Evolutionary conservation across 2,329 filamentous ascomycete species (phyloP).

Genomic region (Helminthosporium solani): DNA sequence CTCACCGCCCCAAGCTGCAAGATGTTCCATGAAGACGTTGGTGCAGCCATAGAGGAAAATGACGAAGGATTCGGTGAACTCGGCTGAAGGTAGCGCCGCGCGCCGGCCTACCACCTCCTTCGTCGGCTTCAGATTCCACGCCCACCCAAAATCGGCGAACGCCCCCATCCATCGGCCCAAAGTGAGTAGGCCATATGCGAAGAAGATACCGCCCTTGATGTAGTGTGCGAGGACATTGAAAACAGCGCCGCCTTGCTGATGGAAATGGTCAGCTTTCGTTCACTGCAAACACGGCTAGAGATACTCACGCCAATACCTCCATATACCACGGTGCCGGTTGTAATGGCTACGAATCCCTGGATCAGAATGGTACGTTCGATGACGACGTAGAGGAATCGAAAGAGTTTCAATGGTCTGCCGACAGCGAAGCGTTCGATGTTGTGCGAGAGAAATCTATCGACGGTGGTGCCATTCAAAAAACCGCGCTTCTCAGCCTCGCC

Average conservation of each 20-base stretch:
- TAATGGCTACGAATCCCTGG: constrained; percentile 71
- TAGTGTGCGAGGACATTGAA: constrained; percentile 90
- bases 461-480: constrained; percentile 49
- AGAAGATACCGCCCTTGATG: constrained; percentile 92
- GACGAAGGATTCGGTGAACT: constrained; percentile 85
- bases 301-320: constrained; percentile 79
- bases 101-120: constrained; percentile 59
- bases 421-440: constrained; percentile 58
- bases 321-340: constrained; percentile 73
- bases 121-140: constrained; percentile 81
- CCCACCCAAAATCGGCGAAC: constrained; percentile 90
- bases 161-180: constrained; percentile 87
- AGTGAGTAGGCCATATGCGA: constrained; percentile 86
- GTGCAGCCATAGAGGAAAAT: constrained; percentile 88
- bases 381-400: constrained; percentile 63
- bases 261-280: constrained; percentile 8
- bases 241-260: constrained; percentile 64
- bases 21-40: constrained; percentile 90
- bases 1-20: constrained; percentile 67
- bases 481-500: constrained; percentile 47
- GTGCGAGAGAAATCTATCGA: constrained; percentile 55
- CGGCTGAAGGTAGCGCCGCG: constrained; percentile 66
- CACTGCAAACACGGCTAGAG: neutral
- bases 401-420: constrained; percentile 56
- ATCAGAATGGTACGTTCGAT: constrained; percentile 77